Conservation (phyloP, 768 basidiomycete species). For the Leccinum rimulosum region DNA sequence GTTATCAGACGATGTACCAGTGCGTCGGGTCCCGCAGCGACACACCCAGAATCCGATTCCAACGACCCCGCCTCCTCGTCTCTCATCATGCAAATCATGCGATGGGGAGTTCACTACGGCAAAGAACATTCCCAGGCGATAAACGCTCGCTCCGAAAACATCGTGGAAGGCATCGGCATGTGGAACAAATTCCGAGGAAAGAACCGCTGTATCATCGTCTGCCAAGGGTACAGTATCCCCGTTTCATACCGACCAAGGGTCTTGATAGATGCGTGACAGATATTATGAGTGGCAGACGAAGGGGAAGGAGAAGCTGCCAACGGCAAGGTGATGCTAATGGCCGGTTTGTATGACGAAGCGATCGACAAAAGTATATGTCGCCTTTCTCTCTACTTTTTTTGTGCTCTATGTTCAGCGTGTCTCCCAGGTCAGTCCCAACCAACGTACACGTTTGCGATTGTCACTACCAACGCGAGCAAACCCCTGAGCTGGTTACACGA, state of each 20-base stretch:
- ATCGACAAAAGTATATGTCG: conserved; percentile 54
- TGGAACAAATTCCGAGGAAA: conserved; percentile 81
- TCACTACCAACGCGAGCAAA: conserved; percentile 76
- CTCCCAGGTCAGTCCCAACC: conserved; percentile 49
- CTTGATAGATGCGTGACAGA: conserved; percentile 34
- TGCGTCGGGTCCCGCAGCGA: background rate
- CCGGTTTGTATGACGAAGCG: conserved; percentile 80
- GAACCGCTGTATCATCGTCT: conserved; percentile 81
- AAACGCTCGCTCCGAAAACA: conserved; percentile 84
- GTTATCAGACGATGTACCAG: conserved; percentile 54
- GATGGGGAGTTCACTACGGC: conserved; percentile 79
- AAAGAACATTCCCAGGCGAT: conserved; percentile 80
- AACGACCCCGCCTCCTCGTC: conserved; percentile 12
- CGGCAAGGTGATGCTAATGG: conserved; percentile 71
- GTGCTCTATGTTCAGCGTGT: background rate
- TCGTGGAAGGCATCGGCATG: conserved; percentile 73
- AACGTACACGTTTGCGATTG: conserved; percentile 83
- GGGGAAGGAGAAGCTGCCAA: conserved; percentile 77
- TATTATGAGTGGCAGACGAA: conserved; percentile 96
- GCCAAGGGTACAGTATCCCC: conserved; percentile 56
- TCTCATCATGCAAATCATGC: conserved; percentile 76
- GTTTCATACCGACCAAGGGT: background rate
- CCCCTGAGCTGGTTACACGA: conserved; percentile 88
- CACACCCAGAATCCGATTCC: background rate
- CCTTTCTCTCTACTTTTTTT: background rate